Base-by-base conservation (phyloP, 192 early-diverging fungal genomes). In the Rhizoclosmatium globosum region DNA sequence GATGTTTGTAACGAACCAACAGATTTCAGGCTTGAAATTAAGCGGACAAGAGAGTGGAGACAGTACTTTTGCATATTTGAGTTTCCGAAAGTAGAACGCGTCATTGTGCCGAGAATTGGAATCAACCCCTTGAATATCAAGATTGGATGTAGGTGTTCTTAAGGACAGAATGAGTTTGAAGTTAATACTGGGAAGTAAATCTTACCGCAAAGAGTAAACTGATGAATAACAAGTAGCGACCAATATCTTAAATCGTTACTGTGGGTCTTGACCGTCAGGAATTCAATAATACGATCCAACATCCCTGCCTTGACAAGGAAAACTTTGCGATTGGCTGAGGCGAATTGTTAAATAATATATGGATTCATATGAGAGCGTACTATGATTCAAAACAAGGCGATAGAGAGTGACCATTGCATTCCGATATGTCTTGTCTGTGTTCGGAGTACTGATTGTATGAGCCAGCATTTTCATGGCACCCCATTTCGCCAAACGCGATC, bases 21-120 rank as follows among this genome's bases (percentile, higher is more conserved):
- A 43, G 81, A 81, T 21, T 89, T 83, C 71, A 92, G 78, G 42
- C 78, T 91, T 2, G 89, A 85, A 6, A 94, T 75, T 44, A 95
- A 71, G 44, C 94, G 83, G 17, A 95, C 94, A 53, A 95, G 77
- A 47, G 90, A 85, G 71, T 95, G 93, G 74, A 95, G 80, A 79
- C 93, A 95, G 9, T 93, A 86, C 67, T 93, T 94, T 58, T 94
- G 94, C 92, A 94, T 93, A 57, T 89, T 94, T 6, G 91, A 89
- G 70, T 94, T 95, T 7, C 94, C 94, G 81, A 94, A 95, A 4
- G 92, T 93, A n/a, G 90, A 80, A 6, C 94, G 82, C 0, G 93
- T 86, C 90, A 95, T 89, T 45, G 81, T 77, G 0, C 90, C 92
- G 44, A 95, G 68, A 7, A 93, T 73, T 19, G 76, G 77, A 62